Evolutionary conservation across 352 stramenopile genomes (phyloP), one percentile per base, ranked within the genome.

Genomic region (Phytophthora brassicae): DNA sequence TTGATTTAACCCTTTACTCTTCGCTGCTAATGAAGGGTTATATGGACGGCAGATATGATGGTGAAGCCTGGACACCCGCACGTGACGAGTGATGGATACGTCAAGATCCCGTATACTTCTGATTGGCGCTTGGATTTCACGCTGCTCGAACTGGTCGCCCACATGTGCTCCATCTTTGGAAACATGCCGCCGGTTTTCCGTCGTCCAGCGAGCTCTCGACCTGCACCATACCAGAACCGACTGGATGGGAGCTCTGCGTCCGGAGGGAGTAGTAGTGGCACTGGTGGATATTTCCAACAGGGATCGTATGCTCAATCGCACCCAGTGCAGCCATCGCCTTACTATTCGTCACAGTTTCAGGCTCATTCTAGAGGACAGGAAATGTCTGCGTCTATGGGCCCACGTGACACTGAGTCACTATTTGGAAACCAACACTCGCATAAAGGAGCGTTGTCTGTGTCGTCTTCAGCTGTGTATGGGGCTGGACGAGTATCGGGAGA

Each of bases 151-250:
- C 73, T 95, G 14, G 81, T 95, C 3, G 87, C 85, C 7, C 86
- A 93, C 60, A 89, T 94, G 74, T 94, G 87, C 72, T 94, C 84
- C n/a, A 92, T 95, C 39, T 95, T 95, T 53, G 86, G 87, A 35
- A 92, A 88, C 52, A 92, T 92, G 60, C 87, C 87, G 9, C 87
- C 85, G 8, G 87, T 95, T 2, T 95, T 93, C 49, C 80, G 83
- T 38, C 81, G 87, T 16, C 85, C 85, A 8, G 68, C 75, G 2
- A 74, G 84, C 43, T 60, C 71, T 11, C 64, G 60, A 22, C 65
- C 72, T 22, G 56, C 77, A 14, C 47, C 57, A 8, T 82, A 81
- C 39, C 64, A 60, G 16, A 71, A 68, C n/a, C 42, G 68, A 57
- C 73, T 75, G 49, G 68, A 74, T 16, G 63, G 51, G 3, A 80